phyloP scores from a whole-genome alignment of 139 green algal species.

The Micromonas pusilla region DNA sequence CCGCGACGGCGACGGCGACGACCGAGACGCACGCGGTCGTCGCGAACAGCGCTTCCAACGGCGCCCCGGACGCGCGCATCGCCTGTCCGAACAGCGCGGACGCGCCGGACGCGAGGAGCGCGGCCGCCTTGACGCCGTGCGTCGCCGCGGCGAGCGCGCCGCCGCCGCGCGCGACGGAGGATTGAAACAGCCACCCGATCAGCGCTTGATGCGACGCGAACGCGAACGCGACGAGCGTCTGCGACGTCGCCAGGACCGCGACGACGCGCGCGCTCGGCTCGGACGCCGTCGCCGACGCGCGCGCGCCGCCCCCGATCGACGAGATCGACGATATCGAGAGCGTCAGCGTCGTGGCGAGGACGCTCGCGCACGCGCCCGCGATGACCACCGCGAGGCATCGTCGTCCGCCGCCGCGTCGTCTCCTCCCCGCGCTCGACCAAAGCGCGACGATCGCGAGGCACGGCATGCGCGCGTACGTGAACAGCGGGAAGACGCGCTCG shows the following conservation, averaged over 20 bases:
- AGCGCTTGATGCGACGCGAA: background rate
- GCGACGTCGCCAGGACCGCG: background rate
- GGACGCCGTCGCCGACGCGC: too few relatives aligned
- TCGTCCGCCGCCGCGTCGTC: too few relatives aligned
- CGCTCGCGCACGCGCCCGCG: background rate
- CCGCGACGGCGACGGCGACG: background rate
- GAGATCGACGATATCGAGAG: too few relatives aligned
- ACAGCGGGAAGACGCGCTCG: background rate
- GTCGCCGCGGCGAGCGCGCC: too few relatives aligned
- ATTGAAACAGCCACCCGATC: background rate
- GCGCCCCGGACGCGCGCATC: background rate
- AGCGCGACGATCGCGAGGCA: background rate
- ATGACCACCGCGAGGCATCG: too few relatives aligned
- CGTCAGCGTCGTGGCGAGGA: too few relatives aligned
- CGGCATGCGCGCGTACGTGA: background rate
- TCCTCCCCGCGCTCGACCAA: too few relatives aligned
- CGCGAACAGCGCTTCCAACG: background rate
- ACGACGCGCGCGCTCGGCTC: background rate
- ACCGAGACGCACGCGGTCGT: background rate
- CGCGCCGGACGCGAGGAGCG: background rate
- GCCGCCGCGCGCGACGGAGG: too few relatives aligned
- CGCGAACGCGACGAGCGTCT: background rate
- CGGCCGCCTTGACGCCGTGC: background rate
- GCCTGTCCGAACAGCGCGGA: background rate
- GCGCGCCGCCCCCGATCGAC: too few relatives aligned